phyloP scores from a whole-genome alignment of 2,329 filamentous ascomycete species.

The Parasarocladium wereldwijsianum region DNA sequence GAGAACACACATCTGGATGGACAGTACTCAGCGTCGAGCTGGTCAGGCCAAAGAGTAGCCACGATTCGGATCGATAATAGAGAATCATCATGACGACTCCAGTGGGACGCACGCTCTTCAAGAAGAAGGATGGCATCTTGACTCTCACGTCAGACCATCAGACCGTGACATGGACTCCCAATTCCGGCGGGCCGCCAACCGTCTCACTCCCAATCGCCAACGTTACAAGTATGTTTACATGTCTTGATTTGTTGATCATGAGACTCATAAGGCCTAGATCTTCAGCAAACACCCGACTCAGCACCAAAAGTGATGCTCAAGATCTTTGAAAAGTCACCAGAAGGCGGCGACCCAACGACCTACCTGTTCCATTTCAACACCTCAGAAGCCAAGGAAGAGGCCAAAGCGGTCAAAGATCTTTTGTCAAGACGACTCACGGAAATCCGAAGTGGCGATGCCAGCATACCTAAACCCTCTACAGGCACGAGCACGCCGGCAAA shows the following conservation, averaged over 20 bases:
- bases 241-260: not conserved
- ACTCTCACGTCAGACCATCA: conserved; percentile 58
- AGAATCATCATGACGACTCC: conserved; percentile 36
- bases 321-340: conserved; percentile 60
- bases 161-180: conserved; percentile 69
- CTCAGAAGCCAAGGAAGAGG: conserved; percentile 62
- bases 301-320: conserved; percentile 86
- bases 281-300: conserved; percentile 88
- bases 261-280: conserved; percentile 37
- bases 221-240: conserved; percentile 57
- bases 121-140: conserved; percentile 88
- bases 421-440: conserved; percentile 66
- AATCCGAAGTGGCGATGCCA: conserved; percentile 41
- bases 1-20: too few species aligned
- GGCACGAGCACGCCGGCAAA: conserved; percentile 12
- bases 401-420: conserved; percentile 69
- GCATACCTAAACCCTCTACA: conserved; percentile 30
- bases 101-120: conserved; percentile 62
- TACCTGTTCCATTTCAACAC: conserved; percentile 89
- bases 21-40: too few species aligned
- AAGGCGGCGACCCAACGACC: conserved; percentile 44
- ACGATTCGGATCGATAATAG: not conserved
- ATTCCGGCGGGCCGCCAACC: conserved; percentile 44
- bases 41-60: too few species aligned
- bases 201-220: conserved; percentile 58